These are phyloP conservation scores for Trametes coccinea DNA, from an alignment of 768 basidiomycete genomes.

Conservation along the genomic window DNA sequence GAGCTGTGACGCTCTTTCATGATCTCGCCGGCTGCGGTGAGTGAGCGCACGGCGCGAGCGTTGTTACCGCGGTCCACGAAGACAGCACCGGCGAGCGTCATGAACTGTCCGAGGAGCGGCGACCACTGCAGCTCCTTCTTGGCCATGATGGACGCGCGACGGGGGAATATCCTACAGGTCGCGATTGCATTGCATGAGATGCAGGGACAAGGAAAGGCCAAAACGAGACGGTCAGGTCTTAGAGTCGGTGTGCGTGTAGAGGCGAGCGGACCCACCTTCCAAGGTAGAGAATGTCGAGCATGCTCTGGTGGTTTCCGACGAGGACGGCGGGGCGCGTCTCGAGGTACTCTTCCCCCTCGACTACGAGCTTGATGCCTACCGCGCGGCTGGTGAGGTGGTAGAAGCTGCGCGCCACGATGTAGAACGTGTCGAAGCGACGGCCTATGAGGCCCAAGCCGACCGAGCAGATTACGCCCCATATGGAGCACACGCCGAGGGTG, in stretches of 20 bases:
- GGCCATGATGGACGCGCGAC: constrained; percentile 83
- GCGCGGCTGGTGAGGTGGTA: constrained; percentile 64
- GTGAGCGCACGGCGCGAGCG: constrained; percentile 67
- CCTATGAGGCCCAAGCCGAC: constrained; percentile 67
- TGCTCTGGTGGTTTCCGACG: constrained; percentile 91
- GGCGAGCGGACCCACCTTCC: constrained; percentile 59
- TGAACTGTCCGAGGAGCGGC: constrained; percentile 85
- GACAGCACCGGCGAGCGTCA: constrained; percentile 86
- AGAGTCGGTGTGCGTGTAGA: not conserved
- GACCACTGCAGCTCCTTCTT: constrained; percentile 87
- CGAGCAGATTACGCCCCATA: constrained; percentile 69
- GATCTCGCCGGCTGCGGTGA: constrained; percentile 72
- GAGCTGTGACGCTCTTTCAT: constrained; percentile 75
- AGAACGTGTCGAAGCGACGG: constrained; percentile 77
- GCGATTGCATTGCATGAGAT: constrained; percentile 11
- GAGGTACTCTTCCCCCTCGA: constrained; percentile 88
- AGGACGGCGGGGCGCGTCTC: constrained; percentile 69
- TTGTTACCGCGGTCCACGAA: constrained; percentile 90
- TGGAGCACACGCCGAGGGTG: constrained; percentile 67
- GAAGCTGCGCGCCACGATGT: constrained; percentile 81
- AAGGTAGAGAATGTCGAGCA: constrained; percentile 82
- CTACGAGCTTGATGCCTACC: constrained; percentile 66
- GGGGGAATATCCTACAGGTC: constrained; percentile 70
- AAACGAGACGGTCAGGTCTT: not conserved
- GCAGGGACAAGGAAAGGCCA: constrained; percentile 10